These are phyloP conservation scores for Microcyclosporella mali DNA, from an alignment of 2,329 filamentous ascomycete species.

Conservation along the genomic window DNA sequence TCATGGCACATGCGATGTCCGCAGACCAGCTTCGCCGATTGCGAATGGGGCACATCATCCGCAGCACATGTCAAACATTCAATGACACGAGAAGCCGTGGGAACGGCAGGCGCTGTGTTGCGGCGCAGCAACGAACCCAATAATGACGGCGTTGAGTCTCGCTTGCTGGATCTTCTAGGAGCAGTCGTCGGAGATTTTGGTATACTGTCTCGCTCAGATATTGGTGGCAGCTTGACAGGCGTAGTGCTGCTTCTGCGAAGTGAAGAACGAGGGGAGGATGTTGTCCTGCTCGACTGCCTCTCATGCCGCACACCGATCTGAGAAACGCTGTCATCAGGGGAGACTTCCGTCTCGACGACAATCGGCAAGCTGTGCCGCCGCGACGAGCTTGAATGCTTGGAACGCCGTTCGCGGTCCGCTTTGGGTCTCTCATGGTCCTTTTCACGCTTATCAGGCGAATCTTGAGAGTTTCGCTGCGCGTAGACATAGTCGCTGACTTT, in stretches of 20 bases:
- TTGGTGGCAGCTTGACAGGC: slow-evolving; percentile 17
- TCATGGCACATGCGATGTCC: slow-evolving; percentile 73
- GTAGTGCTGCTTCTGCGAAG: slow-evolving; percentile 17
- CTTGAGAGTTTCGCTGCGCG: not conserved
- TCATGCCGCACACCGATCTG: slow-evolving; percentile 17
- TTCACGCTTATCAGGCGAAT: not conserved
- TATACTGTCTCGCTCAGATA: slow-evolving; percentile 20
- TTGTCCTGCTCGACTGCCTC: slow-evolving; percentile 1
- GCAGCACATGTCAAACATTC: slow-evolving; percentile 67
- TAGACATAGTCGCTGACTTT: slow-evolving; percentile 14
- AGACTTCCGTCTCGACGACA: slow-evolving; percentile 20
- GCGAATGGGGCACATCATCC: slow-evolving; percentile 58
- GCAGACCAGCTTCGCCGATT: slow-evolving; percentile 67
- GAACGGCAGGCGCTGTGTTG: slow-evolving; percentile 11
- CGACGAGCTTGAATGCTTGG: slow-evolving; percentile 7
- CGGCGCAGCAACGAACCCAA: slow-evolving; percentile 24
- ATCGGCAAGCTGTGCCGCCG: slow-evolving; percentile 9
- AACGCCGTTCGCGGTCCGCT: not conserved
- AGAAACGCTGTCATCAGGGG: slow-evolving; percentile 30
- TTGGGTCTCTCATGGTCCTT: not conserved
- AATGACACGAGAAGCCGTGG: slow-evolving; percentile 31
- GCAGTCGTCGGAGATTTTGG: slow-evolving; percentile 19
- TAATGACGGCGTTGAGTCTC: slow-evolving; percentile 21
- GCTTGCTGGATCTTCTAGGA: slow-evolving; percentile 14
- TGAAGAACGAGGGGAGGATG: slow-evolving; percentile 9